Base-by-base conservation (phyloP, 331 rosid genomes). In the Malus hybrid region DNA sequence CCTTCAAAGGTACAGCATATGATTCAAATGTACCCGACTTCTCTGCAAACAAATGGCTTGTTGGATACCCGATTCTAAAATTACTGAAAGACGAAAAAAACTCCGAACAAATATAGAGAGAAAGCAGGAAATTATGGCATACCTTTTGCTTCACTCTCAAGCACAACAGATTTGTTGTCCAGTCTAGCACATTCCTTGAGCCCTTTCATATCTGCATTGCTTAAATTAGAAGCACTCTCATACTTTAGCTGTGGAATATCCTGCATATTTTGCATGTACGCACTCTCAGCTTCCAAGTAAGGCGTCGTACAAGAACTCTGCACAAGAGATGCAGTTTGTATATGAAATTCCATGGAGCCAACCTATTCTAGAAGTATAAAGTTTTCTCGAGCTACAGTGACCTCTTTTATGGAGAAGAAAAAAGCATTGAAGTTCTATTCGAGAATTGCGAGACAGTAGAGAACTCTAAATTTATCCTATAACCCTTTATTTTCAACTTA, bases 261-360 rank as follows among this genome's bases (percentile, higher is more conserved):
- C 86, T 81, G 92, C 87, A 80, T 77, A 73, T 74, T 85, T 84
- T 74, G 83, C 79, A 80, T 15, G 76, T 29, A 79, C 73, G 78
- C 78, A 82, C 80, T 81, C 82, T 90, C 82, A 81, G 84, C 89
- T 78, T 87, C 87, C 80, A 79, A 63, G 84, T 74, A 70, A 76
- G 83, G 83, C 5, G 60, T 74, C 63, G 86, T 82, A 71, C 88
- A 84, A 73, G 92, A 78, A 78, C 91, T 85, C 89, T 85, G 81
- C 86, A 85, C 80, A 86, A 81, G 82, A 84, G 79, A 86, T 85
- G 76, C 75, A 72, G 75, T 78, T 73, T 73, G 74, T n/a, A 73
- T 61, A 68, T 78, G 75, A 81, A 86, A 77, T 81, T 81, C 79
- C 81, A 80, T 30, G 67, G 74, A 72, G 76, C 77, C 75, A 77